A percentile compares a stretch with the other conserved stretches of the same genome.
Evolutionary conservation across 352 stramenopile species (phyloP).

Genomic region (Pythium periplocum): DNA sequence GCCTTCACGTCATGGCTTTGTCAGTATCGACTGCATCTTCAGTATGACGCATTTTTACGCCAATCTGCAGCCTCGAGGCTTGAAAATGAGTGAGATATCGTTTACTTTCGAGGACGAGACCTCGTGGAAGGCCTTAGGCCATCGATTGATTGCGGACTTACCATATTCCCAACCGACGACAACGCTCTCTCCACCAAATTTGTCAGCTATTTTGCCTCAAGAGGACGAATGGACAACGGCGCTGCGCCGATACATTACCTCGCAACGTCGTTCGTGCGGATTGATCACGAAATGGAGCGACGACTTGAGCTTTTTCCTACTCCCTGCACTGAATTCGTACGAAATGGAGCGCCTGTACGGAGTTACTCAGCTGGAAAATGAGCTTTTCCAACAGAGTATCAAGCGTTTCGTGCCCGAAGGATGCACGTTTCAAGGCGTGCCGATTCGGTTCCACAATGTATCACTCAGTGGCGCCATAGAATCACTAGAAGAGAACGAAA

Average conservation of each 20-base stretch:
- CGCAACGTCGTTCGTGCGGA: slow-evolving; percentile 33
- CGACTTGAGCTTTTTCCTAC: slow-evolving; percentile 70
- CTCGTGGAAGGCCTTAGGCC: slow-evolving; percentile 58
- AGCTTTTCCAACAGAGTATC: slow-evolving; percentile 80
- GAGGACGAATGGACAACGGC: slow-evolving; percentile 46
- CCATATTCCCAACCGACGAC: slow-evolving; percentile 25
- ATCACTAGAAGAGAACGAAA: slow-evolving; percentile 34
- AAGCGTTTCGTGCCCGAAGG: slow-evolving; percentile 70
- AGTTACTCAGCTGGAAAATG: slow-evolving; percentile 62
- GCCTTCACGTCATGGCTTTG: slow-evolving; percentile 35
- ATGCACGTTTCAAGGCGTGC: slow-evolving; percentile 86
- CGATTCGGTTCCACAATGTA: slow-evolving; percentile 45
- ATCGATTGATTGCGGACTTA: slow-evolving; percentile 38
- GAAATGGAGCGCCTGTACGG: slow-evolving; percentile 76
- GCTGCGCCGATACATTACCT: slow-evolving; percentile 36
- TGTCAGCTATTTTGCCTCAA: slow-evolving; percentile 17
- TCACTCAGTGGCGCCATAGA: slow-evolving; percentile 29
- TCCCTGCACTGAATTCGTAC: slow-evolving; percentile 84
- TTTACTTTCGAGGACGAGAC: slow-evolving; percentile 59
- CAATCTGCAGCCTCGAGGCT: slow-evolving; percentile 59
- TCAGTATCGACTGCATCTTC: slow-evolving; percentile 81
- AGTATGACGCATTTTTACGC: slow-evolving; percentile 68
- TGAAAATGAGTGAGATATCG: slow-evolving; percentile 33
- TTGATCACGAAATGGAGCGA: slow-evolving; percentile 71
- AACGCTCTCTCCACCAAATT: slow-evolving; percentile 27